Percentiles rank a stretch among this genome's conserved stretches.
Conservation (phyloP, 2,329 filamentous ascomycete species). For the Paecilomyces variotii region DNA sequence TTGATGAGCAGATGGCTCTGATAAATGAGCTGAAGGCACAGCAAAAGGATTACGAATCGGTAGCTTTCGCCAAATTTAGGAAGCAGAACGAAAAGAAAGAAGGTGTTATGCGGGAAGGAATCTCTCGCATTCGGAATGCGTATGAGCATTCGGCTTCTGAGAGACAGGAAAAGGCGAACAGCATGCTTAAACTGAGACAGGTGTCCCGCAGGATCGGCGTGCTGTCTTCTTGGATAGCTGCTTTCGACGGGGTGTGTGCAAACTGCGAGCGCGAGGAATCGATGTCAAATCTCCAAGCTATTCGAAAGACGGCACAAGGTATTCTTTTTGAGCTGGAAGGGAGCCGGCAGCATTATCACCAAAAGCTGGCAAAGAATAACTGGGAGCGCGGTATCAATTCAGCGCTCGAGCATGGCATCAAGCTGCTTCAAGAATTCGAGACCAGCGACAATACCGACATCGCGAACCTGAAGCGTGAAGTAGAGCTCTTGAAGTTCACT, state of each 20-base stretch:
- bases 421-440: conserved; percentile 67
- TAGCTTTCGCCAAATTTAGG: conserved; percentile 79
- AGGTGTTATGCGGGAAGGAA: conserved; percentile 63
- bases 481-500: conserved; percentile 74
- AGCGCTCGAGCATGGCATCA: conserved; percentile 75
- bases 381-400: conserved; percentile 88
- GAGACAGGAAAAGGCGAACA: conserved; percentile 66
- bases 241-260: conserved; percentile 78
- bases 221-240: conserved; percentile 85
- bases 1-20: conserved; percentile 94
- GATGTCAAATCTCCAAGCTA: conserved; percentile 59
- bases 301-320: conserved; percentile 82
- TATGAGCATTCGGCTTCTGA: conserved; percentile 75
- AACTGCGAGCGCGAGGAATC: conserved; percentile 58
- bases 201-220: conserved; percentile 78
- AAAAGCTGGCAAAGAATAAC: conserved; percentile 67
- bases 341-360: conserved; percentile 83
- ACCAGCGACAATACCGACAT: conserved; percentile 59
- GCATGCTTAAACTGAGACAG: conserved; percentile 73
- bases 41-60: conserved; percentile 77
- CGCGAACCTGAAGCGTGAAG: conserved; percentile 67
- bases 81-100: conserved; percentile 86
- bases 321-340: conserved; percentile 83
- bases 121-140: conserved; percentile 69
- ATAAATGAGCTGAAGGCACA: conserved; percentile 94